Evolutionary conservation across 1,284 basidiomycete species (phyloP), one percentile per base, ranked within the genome.

Genomic region (Sanghuangporus sanghuang): DNA sequence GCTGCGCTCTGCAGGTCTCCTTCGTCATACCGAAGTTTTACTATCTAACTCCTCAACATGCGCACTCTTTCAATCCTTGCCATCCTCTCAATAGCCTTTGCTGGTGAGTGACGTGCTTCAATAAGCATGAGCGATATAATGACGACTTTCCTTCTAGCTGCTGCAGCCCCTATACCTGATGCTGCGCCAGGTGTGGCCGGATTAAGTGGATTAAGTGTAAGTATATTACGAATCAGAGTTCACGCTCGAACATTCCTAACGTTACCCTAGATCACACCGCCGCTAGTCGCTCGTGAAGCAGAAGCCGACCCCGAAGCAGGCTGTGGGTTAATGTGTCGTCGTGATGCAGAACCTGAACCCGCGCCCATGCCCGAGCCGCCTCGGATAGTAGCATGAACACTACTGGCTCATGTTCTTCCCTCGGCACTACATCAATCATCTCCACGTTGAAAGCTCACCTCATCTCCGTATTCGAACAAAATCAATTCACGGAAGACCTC

Each of bases 291-390:
- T 36, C 62, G 46, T 16, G 62, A 63, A 32, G 38, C 56, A 6
- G 57, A 59, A 36, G 57, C 63, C 16, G 63, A 64, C 23, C 63
- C 63, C 36, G 42, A 61, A 40, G 53, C 63, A 56, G 12, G 54
- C 59, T n/a, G 57, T 60, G 21, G 63, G 23, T 5, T 32, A 32
- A 32, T 32, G 27, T 32, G 27, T 16, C 59, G 44, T 21, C 38
- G 57, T 8, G 62, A 63, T 12, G 36, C 56, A 18, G 57, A 59
- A 21, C 63, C 63, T 18, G 63, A 64, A 36, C 63, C 63, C 21
- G 46, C 52, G 32, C 53, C 63, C n/a, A 53, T 56, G 57, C 59
- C 63, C 8, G 59, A 57, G 35, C 54, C 52, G 39, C 60, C 32
- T 57, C 23, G 42, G 52, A 64, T n/a, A 27, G 54, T 8, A 46